Conservation (phyloP, 2,329 filamentous ascomycete species). For the Epichloe scottii region DNA sequence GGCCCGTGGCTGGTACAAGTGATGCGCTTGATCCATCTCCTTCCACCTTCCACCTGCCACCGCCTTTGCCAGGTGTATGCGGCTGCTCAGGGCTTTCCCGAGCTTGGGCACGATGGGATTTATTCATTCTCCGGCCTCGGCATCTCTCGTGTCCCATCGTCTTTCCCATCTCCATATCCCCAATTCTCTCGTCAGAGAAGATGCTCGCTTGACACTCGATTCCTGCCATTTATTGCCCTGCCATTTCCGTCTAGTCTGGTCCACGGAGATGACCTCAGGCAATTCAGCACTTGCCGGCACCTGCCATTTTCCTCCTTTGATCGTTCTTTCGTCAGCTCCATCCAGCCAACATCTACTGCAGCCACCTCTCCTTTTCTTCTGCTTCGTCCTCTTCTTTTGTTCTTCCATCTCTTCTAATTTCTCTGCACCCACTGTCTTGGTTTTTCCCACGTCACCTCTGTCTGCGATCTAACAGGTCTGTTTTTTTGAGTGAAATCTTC, state of each 20-base stretch:
- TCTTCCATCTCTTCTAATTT: constrained; percentile 9
- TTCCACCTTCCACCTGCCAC: constrained; percentile 3
- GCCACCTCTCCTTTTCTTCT: constrained; percentile 6
- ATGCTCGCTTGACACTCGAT: constrained; percentile 7
- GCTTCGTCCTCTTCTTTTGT: constrained; percentile 6
- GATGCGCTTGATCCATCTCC: neutral
- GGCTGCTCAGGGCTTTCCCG: constrained; percentile 5
- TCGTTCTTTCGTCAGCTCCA: constrained; percentile 4
- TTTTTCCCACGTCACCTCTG: constrained; percentile 13
- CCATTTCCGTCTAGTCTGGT: constrained; percentile 12
- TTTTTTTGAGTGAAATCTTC: constrained; percentile 16
- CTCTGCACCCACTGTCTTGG: constrained; percentile 9
- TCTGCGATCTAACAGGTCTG: constrained; percentile 17
- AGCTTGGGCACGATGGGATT: neutral
- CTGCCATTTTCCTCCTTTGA: constrained; percentile 8
- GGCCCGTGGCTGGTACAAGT: neutral
- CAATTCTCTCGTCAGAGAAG: neutral
- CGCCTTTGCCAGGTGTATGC: constrained; percentile 4
- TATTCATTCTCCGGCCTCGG: neutral
- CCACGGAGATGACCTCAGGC: constrained; percentile 4
- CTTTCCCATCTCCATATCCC: constrained; percentile 2
- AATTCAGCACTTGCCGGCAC: constrained; percentile 16
- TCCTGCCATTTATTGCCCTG: constrained; percentile 14
- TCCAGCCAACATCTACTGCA: constrained; percentile 4
- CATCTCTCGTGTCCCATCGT: constrained; percentile 4